Evolutionary conservation across 192 early-diverging fungal species (phyloP), one percentile per base, ranked within the genome.

Genomic region (Neocallimastix lanati): DNA sequence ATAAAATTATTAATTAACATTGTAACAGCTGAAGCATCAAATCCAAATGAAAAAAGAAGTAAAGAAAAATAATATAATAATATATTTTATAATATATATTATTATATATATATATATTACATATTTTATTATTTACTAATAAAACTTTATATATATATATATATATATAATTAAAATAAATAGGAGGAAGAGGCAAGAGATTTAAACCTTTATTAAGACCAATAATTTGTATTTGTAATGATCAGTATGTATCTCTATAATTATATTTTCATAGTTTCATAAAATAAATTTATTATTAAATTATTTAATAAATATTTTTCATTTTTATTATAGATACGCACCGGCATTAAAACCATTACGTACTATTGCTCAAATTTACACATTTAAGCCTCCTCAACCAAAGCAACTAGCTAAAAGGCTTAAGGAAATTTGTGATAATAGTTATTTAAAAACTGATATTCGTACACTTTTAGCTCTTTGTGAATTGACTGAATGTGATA

Each of bases 151-250:
- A 4, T 38, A 12, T 38, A 38, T 14, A 14, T 14, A 12, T 38
- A 38, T 38, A 12, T 14, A 38, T 38, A 38, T 38, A 38, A 7
- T 14, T 38, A 38, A 14, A 14, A 14, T 12, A 14, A 1, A 14
- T 50, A 50, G 40, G 18, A 84, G 79, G 80, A 83, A 84, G 83
- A 82, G 35, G 78, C 77, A 29, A 81, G 81, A 9, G 82, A 83
- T 50, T 50, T 14, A 85, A 83, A 9, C 90, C 90, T 12, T 86
- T 96, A 28, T 84, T 93, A 77, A 87, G 96, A 9, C 97, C 97
- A 76, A 96, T 99, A 77, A 98, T 99, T 38, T 99, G 96, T 83
- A 97, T 99, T 79, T 99, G 97, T 88, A 99, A 99, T 84, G 96
- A 98, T 84, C 91, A 87, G 90, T 93, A 89, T 76, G 84, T 87